Evolutionary conservation across 768 basidiomycete species (phyloP), one percentile per base, ranked within the genome.

Genomic region (Tylopilus subfusipes): DNA sequence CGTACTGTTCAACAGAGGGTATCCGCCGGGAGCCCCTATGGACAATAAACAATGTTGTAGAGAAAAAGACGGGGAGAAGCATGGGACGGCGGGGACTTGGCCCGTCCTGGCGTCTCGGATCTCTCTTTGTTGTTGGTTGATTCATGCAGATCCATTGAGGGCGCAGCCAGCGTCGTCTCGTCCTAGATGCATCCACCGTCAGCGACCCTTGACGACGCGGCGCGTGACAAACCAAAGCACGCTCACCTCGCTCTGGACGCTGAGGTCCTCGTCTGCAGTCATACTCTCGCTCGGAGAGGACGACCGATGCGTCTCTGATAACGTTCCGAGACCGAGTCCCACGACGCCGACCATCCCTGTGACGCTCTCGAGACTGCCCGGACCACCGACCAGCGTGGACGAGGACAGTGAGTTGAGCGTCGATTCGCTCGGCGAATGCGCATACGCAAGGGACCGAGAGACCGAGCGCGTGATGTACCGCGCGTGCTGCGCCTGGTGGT

Each of bases 191-290:
- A 14, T 51, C 7, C 19, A 3, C 42, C 4, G 30, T 58, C 47
- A 60, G 46, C 13, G 2, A 16, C 8, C 30, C 30, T 12, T 10
- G 5, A 8, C n/a, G n/a, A n/a, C n/a, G n/a, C n/a, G n/a, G n/a
- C 12, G 18, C 30, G 24, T 18, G 10, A 27, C 3, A 50, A 56
- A 11, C 59, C 7, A 43, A n/a, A 43, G 25, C 11, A 21, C 42
- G 73, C 82, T 50, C 59, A 89, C 90, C 66, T 92, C 90, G 66
- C 88, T 90, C 68, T 86, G 72, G 43, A 69, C 77, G 63, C 73
- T 68, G 62, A 82, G 65, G 56, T 88, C 86, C 13, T 84, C 84
- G 5, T 72, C 73, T 29, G 55, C 67, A 5, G 61, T 61, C 29
- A 79, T 78, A 18, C 78, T 72, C 55, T 88, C 88, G 54, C 83